These are phyloP conservation scores for Blastobotrys malaysiensis DNA, from an alignment of 1,139 yeast species.

Conservation along the genomic window DNA sequence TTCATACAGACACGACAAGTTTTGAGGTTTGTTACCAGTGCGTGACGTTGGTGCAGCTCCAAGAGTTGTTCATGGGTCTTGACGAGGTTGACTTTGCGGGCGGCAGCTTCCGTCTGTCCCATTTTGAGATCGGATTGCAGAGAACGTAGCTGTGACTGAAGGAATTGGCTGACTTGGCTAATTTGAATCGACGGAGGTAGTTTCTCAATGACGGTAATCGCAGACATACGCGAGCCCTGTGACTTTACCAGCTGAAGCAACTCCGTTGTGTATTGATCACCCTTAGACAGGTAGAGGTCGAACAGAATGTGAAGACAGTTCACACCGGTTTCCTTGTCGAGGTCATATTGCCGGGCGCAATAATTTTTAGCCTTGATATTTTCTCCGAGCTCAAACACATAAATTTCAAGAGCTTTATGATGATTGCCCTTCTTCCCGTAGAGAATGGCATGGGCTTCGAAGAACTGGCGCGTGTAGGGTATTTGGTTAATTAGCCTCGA, in stretches of 20 bases:
- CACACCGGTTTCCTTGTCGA: conserved; percentile 39
- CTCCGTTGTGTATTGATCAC: conserved; percentile 32
- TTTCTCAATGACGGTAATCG: conserved; percentile 43
- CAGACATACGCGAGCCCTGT: conserved; percentile 54
- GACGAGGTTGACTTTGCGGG: conserved; percentile 38
- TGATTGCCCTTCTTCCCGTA: conserved; percentile 59
- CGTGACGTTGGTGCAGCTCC: conserved; percentile 36
- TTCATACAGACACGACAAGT: conserved; percentile 59
- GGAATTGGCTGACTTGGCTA: conserved; percentile 40
- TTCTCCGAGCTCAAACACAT: conserved; percentile 55
- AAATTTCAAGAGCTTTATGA: conserved; percentile 57
- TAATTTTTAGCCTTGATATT: conserved; percentile 51
- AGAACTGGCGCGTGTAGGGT: conserved; percentile 27
- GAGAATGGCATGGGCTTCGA: conserved; percentile 51
- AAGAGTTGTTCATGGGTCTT: conserved; percentile 37
- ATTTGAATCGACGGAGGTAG: conserved; percentile 51
- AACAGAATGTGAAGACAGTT: conserved; percentile 34
- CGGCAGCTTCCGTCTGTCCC: conserved; percentile 27
- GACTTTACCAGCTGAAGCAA: conserved; percentile 43
- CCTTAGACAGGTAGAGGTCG: conserved; percentile 27
- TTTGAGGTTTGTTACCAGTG: conserved; percentile 37
- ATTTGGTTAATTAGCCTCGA: conserved; percentile 30
- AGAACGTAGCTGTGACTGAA: conserved; percentile 44
- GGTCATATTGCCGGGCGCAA: conserved; percentile 49
- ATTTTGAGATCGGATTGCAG: conserved; percentile 28